Conservation (phyloP, 345 rosid species). For the Brassica nigra region DNA sequence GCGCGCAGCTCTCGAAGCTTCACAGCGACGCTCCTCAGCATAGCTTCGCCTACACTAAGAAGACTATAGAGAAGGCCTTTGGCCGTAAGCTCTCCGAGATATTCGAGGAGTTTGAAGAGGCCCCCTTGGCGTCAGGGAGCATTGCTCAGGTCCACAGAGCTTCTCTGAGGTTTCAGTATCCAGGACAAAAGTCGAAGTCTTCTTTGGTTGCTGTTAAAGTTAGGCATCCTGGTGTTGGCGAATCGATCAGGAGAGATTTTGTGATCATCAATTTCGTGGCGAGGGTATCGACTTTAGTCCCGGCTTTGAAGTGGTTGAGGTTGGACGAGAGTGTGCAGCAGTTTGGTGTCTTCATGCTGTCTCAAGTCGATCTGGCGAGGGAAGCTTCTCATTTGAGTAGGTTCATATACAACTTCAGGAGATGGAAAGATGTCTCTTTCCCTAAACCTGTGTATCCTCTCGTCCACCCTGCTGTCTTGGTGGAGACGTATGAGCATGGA, state of each 20-base stretch:
- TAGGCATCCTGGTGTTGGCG: slow-evolving; percentile 99
- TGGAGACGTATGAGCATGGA: slow-evolving; percentile 94
- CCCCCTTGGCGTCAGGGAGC: slow-evolving; percentile 94
- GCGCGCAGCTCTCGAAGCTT: slow-evolving; percentile 88
- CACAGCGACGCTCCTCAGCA: slow-evolving; percentile 90
- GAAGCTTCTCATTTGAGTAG: slow-evolving; percentile 97
- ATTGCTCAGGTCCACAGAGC: slow-evolving; percentile 99
- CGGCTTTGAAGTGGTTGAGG: slow-evolving; percentile 89
- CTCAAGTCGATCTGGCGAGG: slow-evolving; percentile 99
- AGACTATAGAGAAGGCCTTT: slow-evolving; percentile 85
- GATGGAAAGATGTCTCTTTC: slow-evolving; percentile 97
- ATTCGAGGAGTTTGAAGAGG: slow-evolving; percentile 88
- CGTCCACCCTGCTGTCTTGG: slow-evolving; percentile 98
- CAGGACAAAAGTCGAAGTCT: slow-evolving; percentile 74
- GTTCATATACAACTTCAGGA: slow-evolving; percentile 89
- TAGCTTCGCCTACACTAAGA: slow-evolving; percentile 82
- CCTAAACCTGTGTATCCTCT: slow-evolving; percentile 98
- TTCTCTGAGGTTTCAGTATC: slow-evolving; percentile 74
- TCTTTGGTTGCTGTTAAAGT: slow-evolving; percentile 94
- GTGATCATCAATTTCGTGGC: slow-evolving; percentile 75
- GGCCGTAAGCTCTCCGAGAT: slow-evolving; percentile 83
- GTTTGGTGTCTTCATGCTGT: slow-evolving; percentile 97
- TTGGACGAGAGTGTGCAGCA: slow-evolving; percentile 97
- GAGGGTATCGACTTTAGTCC: slow-evolving; percentile 68
- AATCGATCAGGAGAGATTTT: slow-evolving; percentile 93